phyloP scores from a whole-genome alignment of 306 rosid species.

The Casuarina cunninghamiana region DNA sequence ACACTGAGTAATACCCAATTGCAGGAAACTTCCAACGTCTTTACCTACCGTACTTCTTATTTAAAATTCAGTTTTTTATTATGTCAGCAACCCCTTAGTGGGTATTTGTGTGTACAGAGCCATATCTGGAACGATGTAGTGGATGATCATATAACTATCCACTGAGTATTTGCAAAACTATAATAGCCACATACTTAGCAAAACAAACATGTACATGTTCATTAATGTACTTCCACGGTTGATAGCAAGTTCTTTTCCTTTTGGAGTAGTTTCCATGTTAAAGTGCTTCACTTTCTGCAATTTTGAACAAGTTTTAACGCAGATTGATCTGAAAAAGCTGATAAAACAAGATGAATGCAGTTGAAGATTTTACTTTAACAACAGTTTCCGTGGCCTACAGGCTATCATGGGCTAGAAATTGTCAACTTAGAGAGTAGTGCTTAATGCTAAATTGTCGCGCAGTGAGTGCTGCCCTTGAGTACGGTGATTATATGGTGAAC shows the following conservation, averaged over 20 bases:
- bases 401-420: slow-evolving; percentile 12
- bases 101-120: background rate
- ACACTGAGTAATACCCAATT: background rate
- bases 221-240: background rate
- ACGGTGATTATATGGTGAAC: slow-evolving; percentile 13
- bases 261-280: background rate
- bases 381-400: slow-evolving; percentile 1
- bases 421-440: slow-evolving; percentile 6
- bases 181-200: background rate
- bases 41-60: slow-evolving; percentile 25
- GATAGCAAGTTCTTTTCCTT: background rate
- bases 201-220: background rate
- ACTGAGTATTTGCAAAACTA: background rate
- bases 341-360: background rate
- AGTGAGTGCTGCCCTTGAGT: slow-evolving; percentile 7
- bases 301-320: background rate
- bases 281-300: background rate
- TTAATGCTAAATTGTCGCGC: slow-evolving; percentile 2
- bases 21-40: slow-evolving; percentile 26
- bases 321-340: background rate
- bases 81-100: background rate
- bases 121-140: background rate
- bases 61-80: background rate
- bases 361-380: background rate
- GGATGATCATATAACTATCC: background rate